Evolutionary conservation across 2,329 filamentous ascomycete species (phyloP).

Genomic region (Stachybotrys chartarum): DNA sequence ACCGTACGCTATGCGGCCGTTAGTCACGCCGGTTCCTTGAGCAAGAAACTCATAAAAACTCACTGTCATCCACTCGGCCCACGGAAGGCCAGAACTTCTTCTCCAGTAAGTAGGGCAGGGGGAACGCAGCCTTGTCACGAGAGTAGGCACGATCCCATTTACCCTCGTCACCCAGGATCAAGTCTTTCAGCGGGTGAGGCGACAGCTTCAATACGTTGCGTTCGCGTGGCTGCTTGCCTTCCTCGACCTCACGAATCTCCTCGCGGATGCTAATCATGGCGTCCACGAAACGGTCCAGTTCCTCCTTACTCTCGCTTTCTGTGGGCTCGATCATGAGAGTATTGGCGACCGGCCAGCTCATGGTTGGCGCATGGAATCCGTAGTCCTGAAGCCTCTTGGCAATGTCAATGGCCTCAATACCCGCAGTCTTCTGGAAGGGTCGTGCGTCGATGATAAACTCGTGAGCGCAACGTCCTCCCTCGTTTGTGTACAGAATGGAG

Average conservation of each 20-base stretch:
- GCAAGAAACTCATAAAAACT: not conserved
- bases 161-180: constrained; percentile 46
- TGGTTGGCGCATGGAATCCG: constrained; percentile 94
- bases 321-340: constrained; percentile 98
- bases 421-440: constrained; percentile 73
- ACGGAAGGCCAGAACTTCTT: constrained; percentile 98
- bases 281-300: constrained; percentile 90
- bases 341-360: constrained; percentile 92
- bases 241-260: constrained; percentile 82
- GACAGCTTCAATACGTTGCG: constrained; percentile 84
- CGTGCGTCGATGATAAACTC: constrained; percentile 94
- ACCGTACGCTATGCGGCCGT: constrained; percentile 59
- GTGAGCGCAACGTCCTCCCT: constrained; percentile 83
- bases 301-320: constrained; percentile 83
- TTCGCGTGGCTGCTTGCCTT: constrained; percentile 65
- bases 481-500: constrained; percentile 87
- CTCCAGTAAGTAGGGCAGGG: constrained; percentile 71
- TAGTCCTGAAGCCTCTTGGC: constrained; percentile 96
- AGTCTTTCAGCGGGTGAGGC: constrained; percentile 77
- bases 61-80: constrained; percentile 68
- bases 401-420: constrained; percentile 87
- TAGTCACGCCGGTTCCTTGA: not conserved
- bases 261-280: constrained; percentile 78
- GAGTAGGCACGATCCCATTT: constrained; percentile 79
- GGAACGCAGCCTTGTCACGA: constrained; percentile 79